A percentile compares a stretch with the other conserved stretches of the same genome.
These are phyloP conservation scores for Cephalotrichum gorgonifer DNA, from an alignment of 2,329 filamentous ascomycete species.

Conservation along the genomic window DNA sequence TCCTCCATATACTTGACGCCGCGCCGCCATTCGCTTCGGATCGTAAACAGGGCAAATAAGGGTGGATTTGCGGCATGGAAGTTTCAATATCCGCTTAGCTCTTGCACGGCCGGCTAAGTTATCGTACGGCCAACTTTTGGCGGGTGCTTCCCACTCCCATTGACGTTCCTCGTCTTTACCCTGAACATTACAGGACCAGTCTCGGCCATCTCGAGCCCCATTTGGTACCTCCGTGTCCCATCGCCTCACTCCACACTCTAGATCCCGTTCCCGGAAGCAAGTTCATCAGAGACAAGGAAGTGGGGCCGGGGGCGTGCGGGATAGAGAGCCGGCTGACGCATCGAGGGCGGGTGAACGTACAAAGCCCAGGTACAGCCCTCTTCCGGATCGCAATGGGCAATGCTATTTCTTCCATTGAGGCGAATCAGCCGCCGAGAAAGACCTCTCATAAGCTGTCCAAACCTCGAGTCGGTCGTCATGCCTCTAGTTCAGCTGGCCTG, in stretches of 20 bases:
- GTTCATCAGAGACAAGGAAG: not conserved
- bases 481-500: constrained; percentile 26
- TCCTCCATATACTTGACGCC: constrained; percentile 17
- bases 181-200: not conserved
- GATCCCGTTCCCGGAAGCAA: constrained; percentile 1
- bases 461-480: constrained; percentile 30
- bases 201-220: constrained; percentile 4
- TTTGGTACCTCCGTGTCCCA: constrained; percentile 1
- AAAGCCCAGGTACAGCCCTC: constrained; percentile 3
- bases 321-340: not conserved
- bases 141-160: not conserved
- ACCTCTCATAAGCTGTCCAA: constrained; percentile 41
- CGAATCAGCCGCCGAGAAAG: constrained; percentile 20
- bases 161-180: constrained; percentile 1
- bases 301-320: not conserved
- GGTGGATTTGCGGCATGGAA: constrained; percentile 26
- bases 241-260: not conserved
- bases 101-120: constrained; percentile 7
- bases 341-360: not conserved
- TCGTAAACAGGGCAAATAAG: constrained; percentile 14
- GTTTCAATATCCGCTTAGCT: constrained; percentile 24
- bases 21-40: constrained; percentile 11
- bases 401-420: constrained; percentile 29
- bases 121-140: too few relatives aligned
- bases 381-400: constrained; percentile 35